Conservation (phyloP, 345 rosid genomes). For the Moricandia moricandioides region DNA sequence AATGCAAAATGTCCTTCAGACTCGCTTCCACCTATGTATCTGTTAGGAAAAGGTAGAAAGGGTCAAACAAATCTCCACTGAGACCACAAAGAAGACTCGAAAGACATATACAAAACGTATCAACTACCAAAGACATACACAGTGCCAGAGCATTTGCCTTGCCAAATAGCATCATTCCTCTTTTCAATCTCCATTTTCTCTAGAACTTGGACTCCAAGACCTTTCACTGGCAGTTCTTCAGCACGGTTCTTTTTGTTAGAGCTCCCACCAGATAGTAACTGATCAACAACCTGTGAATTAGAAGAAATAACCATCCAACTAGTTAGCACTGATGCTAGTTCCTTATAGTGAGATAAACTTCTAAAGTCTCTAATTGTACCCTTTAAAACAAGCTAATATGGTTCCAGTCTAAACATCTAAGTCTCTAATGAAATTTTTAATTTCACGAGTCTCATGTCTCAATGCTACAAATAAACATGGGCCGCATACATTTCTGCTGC, state of each 20-base stretch:
- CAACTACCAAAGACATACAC: conserved; percentile 71
- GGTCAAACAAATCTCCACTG: not conserved
- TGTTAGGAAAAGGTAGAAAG: conserved; percentile 34
- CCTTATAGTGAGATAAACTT: not conserved
- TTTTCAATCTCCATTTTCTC: conserved; percentile 75
- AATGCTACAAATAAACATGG: conserved; percentile 6
- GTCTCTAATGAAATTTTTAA: not conserved
- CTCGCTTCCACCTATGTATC: conserved; percentile 87
- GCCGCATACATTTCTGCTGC: not conserved
- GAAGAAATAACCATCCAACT: conserved; percentile 13
- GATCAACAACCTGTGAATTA: conserved; percentile 71
- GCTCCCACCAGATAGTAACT: conserved; percentile 75
- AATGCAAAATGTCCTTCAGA: conserved; percentile 86
- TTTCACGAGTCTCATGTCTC: not conserved
- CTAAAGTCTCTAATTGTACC: not conserved
- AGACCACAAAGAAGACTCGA: not conserved
- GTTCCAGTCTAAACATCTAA: not conserved
- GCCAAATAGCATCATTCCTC: conserved; percentile 71
- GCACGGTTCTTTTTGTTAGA: conserved; percentile 64
- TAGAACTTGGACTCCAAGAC: conserved; percentile 60
- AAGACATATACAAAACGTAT: not conserved
- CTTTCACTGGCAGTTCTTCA: conserved; percentile 58
- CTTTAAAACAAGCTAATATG: not conserved
- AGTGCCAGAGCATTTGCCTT: conserved; percentile 98
- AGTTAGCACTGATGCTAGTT: not conserved